phyloP scores from a whole-genome alignment of 169 alveolate genomes.

The Babesia ovis region DNA sequence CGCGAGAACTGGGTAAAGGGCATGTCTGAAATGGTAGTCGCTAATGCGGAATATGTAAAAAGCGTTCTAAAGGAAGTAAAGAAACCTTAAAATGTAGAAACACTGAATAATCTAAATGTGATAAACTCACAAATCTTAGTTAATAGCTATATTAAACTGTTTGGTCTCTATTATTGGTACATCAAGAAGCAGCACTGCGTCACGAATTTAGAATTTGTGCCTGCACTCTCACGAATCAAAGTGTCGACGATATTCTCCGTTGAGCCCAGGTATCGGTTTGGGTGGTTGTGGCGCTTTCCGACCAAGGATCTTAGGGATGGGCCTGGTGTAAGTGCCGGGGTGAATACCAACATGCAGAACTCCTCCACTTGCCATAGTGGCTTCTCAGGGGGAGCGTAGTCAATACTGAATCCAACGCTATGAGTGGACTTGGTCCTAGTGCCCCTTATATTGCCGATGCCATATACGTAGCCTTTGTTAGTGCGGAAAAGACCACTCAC shows the following conservation, averaged over 20 bases:
- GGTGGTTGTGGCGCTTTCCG: conserved; percentile 8
- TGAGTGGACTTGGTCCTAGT: neutral
- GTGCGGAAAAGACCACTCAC: conserved; percentile 2
- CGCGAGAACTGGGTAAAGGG: neutral
- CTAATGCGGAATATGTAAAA: neutral
- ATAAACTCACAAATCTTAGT: no score
- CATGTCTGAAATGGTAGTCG: conserved; percentile 1
- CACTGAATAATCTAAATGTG: no score
- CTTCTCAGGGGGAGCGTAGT: conserved; percentile 17
- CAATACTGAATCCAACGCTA: conserved; percentile 1
- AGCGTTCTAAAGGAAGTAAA: neutral
- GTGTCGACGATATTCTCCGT: conserved; percentile 7
- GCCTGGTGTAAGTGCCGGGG: conserved; percentile 23
- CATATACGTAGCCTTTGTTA: conserved; percentile 38
- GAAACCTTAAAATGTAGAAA: neutral
- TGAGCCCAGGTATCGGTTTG: conserved; percentile 5
- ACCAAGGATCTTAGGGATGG: neutral
- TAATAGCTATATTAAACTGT: no score
- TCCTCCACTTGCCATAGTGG: conserved; percentile 16
- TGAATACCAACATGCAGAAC: conserved; percentile 21
- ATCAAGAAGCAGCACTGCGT: conserved; percentile 37
- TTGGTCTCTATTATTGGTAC: no score
- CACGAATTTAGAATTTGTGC: conserved; percentile 23
- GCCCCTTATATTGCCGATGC: neutral
- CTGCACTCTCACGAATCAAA: conserved; percentile 8